phyloP scores from a whole-genome alignment of 352 stramenopile species.

The Phytopythium delawarense region DNA sequence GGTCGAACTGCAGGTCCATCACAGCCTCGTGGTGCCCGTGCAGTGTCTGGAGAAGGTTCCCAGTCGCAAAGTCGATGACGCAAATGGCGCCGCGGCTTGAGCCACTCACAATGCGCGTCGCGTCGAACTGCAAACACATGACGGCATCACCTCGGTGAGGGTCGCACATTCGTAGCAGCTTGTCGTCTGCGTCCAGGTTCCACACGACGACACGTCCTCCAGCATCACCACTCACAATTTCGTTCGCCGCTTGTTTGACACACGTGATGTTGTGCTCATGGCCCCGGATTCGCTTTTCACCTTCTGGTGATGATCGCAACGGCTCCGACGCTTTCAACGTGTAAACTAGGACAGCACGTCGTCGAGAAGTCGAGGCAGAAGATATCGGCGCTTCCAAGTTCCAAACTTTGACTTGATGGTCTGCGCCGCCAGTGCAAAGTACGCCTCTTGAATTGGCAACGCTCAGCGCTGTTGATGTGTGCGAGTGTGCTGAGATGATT shows the following conservation, averaged over 20 bases:
- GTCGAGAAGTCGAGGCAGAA: slow-evolving; percentile 16
- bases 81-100: slow-evolving; percentile 48
- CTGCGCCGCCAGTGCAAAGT: slow-evolving; percentile 50
- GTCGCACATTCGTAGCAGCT: slow-evolving; percentile 59
- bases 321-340: slow-evolving; percentile 34
- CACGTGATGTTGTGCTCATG: slow-evolving; percentile 55
- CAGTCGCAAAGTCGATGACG: slow-evolving; percentile 70
- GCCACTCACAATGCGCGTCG: slow-evolving; percentile 67
- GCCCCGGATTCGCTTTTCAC: slow-evolving; percentile 45
- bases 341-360: slow-evolving; percentile 26
- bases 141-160: slow-evolving; percentile 43
- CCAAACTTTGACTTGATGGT: slow-evolving; percentile 70
- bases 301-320: slow-evolving; percentile 1
- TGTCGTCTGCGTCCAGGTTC: slow-evolving; percentile 62
- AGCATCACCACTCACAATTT: slow-evolving; percentile 74
- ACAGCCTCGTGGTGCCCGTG: slow-evolving; percentile 38
- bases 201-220: slow-evolving; percentile 58
- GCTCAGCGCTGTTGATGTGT: slow-evolving; percentile 40
- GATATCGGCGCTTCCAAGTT: slow-evolving; percentile 24
- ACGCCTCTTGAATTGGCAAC: slow-evolving; percentile 39
- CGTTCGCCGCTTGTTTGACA: slow-evolving; percentile 51
- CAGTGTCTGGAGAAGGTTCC: slow-evolving; percentile 64
- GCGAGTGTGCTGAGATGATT: slow-evolving; percentile 48
- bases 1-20: slow-evolving; percentile 74
- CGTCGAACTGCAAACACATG: slow-evolving; percentile 71